Evolutionary conservation across 495 filamentous ascomycete genomes (phyloP).

Genomic region (Neurospora africana): DNA sequence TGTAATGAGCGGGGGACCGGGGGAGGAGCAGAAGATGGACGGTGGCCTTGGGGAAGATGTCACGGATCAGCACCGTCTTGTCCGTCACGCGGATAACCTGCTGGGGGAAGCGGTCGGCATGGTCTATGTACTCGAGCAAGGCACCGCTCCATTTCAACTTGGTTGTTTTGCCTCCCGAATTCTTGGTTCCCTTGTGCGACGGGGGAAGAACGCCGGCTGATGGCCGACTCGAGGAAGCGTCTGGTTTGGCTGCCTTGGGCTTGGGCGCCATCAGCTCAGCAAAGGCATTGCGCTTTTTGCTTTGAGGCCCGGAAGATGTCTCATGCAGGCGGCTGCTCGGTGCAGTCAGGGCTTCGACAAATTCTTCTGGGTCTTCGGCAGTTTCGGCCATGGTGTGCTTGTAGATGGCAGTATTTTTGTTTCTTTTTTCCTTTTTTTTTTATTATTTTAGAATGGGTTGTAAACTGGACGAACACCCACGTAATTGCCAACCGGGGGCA

Average conservation of each 20-base stretch:
- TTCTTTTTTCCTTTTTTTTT: not conserved
- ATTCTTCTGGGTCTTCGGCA: slow-evolving; percentile 10
- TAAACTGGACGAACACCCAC: not conserved
- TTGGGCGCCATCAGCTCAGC: slow-evolving; percentile 58
- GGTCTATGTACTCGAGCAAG: slow-evolving; percentile 60
- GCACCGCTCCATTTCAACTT: slow-evolving; percentile 44
- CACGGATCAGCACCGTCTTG: slow-evolving; percentile 70
- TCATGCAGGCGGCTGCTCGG: not conserved
- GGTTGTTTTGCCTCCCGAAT: slow-evolving; percentile 19
- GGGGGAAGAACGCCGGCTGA: slow-evolving; percentile 4
- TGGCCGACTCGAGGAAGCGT: not conserved
- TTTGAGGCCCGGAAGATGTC: not conserved
- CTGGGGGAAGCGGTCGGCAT: slow-evolving; percentile 52
- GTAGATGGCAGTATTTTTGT: not conserved
- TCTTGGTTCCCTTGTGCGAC: slow-evolving; percentile 9
- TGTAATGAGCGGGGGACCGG: slow-evolving; percentile 49
- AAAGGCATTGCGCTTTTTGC: slow-evolving; percentile 29
- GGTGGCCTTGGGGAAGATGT: slow-evolving; percentile 74
- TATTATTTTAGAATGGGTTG: not conserved
- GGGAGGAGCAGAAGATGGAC: slow-evolving; percentile 83
- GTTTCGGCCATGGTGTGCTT: slow-evolving; percentile 9
- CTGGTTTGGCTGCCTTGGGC: slow-evolving; percentile 28
- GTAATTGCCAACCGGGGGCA: not conserved
- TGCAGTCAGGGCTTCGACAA: slow-evolving; percentile 12
- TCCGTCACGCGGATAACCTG: slow-evolving; percentile 59